Evolutionary conservation across 768 basidiomycete species (phyloP).

Genomic region (Tulasnella sp.): DNA sequence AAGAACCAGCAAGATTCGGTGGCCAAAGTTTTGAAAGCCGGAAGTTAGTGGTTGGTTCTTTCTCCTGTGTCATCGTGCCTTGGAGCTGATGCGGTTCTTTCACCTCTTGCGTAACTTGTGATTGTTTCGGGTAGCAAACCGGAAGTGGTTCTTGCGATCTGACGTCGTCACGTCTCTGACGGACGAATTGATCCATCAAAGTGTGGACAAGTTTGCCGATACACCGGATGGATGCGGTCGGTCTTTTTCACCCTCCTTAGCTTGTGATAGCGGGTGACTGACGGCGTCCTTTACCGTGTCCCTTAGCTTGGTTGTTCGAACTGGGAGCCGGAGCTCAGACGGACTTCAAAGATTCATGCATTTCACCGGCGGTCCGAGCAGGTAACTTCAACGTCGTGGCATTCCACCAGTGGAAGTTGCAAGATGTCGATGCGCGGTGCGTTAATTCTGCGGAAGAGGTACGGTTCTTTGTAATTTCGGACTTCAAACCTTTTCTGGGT

Average conservation of each 20-base stretch:
- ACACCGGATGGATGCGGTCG: slow-evolving; percentile 89
- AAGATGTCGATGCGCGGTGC: slow-evolving; percentile 74
- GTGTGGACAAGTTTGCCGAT: slow-evolving; percentile 73
- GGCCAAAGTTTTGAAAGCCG: slow-evolving; percentile 82
- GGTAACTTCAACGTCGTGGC: slow-evolving; percentile 83
- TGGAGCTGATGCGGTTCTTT: background rate
- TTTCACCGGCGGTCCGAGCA: slow-evolving; percentile 75
- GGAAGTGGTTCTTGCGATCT: slow-evolving; percentile 90
- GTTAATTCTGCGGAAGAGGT: slow-evolving; percentile 79
- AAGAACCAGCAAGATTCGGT: slow-evolving; percentile 88
- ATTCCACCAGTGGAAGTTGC: slow-evolving; percentile 89
- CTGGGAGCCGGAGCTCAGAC: slow-evolving; percentile 75
- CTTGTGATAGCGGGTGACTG: background rate
- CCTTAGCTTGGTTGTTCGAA: slow-evolving; percentile 85
- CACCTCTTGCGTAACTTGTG: background rate
- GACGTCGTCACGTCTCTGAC: slow-evolving; percentile 77
- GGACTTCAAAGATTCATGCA: slow-evolving; percentile 64
- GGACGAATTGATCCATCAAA: slow-evolving; percentile 80
- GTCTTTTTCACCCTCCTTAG: slow-evolving; percentile 38
- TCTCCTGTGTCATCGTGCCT: background rate
- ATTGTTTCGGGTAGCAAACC: slow-evolving; percentile 51
- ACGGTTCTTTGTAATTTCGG: slow-evolving; percentile 30
- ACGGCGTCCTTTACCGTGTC: slow-evolving; percentile 16
- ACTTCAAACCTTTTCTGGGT: background rate
- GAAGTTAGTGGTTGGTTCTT: slow-evolving; percentile 48